These are phyloP conservation scores for Globisporangium orthogonon DNA, from an alignment of 352 stramenopile species.

Conservation along the genomic window DNA sequence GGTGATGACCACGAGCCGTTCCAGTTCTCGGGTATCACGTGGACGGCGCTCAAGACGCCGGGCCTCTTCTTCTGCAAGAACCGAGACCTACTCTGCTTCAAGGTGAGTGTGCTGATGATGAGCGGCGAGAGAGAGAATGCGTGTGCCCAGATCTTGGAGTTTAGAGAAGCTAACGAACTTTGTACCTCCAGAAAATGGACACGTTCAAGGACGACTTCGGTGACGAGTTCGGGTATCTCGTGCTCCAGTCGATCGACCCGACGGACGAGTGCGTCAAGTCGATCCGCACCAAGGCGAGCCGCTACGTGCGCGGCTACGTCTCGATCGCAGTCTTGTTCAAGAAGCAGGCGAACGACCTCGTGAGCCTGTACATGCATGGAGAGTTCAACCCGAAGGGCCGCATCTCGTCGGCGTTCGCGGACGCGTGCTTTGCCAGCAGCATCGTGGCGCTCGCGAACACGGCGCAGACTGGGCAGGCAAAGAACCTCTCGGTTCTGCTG, in stretches of 20 bases:
- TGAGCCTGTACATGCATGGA: conserved; percentile 60
- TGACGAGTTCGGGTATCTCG: conserved; percentile 63
- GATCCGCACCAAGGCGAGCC: conserved; percentile 8
- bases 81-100: conserved; percentile 72
- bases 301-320: conserved; percentile 55
- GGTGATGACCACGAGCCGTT: conserved; percentile 49
- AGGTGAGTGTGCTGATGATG: conserved; percentile 14
- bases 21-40: conserved; percentile 72
- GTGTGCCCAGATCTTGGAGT: no score
- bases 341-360: conserved; percentile 42
- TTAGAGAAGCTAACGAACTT: no score
- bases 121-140: no score
- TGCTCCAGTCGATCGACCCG: conserved; percentile 62
- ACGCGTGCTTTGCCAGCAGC: conserved; percentile 51
- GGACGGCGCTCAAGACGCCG: conserved; percentile 52
- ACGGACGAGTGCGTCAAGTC: conserved; percentile 18
- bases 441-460: conserved; percentile 58
- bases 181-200: conserved; percentile 47
- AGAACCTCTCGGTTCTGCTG: conserved; percentile 63
- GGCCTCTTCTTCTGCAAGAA: conserved; percentile 52
- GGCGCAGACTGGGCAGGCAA: conserved; percentile 58
- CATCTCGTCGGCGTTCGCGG: conserved; percentile 40
- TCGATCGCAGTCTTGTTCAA: conserved; percentile 65
- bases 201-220: conserved; percentile 42
- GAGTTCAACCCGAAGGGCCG: conserved; percentile 58